Percentiles rank a stretch among this genome's conserved stretches.
Evolutionary conservation across 441 rosid species (phyloP).

Genomic region (Rhodomyrtus psidioides): DNA sequence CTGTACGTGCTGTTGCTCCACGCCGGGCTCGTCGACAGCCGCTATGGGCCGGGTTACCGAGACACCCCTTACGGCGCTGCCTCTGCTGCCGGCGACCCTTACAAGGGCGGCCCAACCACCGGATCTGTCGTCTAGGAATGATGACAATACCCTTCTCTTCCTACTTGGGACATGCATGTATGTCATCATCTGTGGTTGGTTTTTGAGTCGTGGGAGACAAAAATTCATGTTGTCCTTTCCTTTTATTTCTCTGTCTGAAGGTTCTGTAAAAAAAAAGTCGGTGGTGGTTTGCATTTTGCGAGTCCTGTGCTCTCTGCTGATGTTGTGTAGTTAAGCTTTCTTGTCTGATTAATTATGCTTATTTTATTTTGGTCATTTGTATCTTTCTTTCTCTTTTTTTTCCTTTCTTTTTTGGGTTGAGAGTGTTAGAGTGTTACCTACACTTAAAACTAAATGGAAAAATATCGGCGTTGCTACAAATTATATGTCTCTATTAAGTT

Average conservation of each 20-base stretch:
- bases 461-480: not conserved
- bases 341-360: not conserved
- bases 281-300: not conserved
- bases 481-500: too few relatives aligned
- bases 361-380: not conserved
- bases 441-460: too few relatives aligned
- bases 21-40: slow-evolving; percentile 59
- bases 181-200: not conserved
- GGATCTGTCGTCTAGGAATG: not conserved
- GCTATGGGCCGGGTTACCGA: slow-evolving; percentile 67
- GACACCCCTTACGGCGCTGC: slow-evolving; percentile 30
- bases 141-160: not conserved
- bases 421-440: not conserved
- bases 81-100: not conserved
- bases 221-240: not conserved
- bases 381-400: too few relatives aligned
- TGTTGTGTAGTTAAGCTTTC: not conserved
- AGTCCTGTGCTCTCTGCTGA: not conserved
- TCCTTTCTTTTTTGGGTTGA: too few relatives aligned
- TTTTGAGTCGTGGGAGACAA: not conserved
- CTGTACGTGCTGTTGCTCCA: slow-evolving; percentile 55
- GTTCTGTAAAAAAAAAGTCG: not conserved
- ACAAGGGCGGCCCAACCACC: not conserved
- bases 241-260: not conserved
- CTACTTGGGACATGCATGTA: not conserved